These are phyloP conservation scores for Laguncularia racemosa DNA, from an alignment of 345 rosid species.

Conservation along the genomic window DNA sequence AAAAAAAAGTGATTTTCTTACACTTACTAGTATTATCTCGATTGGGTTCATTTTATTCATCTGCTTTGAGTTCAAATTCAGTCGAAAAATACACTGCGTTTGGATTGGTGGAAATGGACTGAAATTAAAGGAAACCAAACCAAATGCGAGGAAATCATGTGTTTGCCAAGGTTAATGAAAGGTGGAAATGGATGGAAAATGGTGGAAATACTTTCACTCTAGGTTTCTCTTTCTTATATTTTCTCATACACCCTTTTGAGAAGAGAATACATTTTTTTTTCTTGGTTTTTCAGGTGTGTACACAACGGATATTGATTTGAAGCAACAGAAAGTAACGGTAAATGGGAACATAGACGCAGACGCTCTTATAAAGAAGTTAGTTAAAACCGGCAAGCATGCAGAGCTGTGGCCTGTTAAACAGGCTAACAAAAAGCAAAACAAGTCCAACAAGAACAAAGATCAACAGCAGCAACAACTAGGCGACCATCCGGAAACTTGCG, in stretches of 20 bases:
- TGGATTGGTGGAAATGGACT: too few species aligned
- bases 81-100: too few species aligned
- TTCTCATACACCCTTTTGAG: too few species aligned
- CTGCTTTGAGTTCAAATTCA: too few species aligned
- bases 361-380: slow-evolving; percentile 56
- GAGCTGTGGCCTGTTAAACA: slow-evolving; percentile 42
- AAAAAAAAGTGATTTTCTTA: too few species aligned
- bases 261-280: not conserved
- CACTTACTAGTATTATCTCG: not conserved
- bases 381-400: slow-evolving; percentile 58
- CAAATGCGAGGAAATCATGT: too few species aligned
- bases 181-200: too few species aligned
- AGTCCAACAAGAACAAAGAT: slow-evolving; percentile 27
- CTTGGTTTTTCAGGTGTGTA: slow-evolving; percentile 53
- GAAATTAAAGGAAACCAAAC: too few species aligned
- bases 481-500: slow-evolving; percentile 4
- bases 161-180: too few species aligned
- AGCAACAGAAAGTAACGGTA: slow-evolving; percentile 56
- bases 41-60: slow-evolving; percentile 3
- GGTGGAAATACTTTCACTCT: too few species aligned
- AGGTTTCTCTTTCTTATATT: too few species aligned
- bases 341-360: slow-evolving; percentile 41
- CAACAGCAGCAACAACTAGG: slow-evolving; percentile 17
- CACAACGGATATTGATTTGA: slow-evolving; percentile 44
- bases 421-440: slow-evolving; percentile 30